Evolutionary conservation across 306 rosid genomes (phyloP).

Genomic region (Rosa persica): DNA sequence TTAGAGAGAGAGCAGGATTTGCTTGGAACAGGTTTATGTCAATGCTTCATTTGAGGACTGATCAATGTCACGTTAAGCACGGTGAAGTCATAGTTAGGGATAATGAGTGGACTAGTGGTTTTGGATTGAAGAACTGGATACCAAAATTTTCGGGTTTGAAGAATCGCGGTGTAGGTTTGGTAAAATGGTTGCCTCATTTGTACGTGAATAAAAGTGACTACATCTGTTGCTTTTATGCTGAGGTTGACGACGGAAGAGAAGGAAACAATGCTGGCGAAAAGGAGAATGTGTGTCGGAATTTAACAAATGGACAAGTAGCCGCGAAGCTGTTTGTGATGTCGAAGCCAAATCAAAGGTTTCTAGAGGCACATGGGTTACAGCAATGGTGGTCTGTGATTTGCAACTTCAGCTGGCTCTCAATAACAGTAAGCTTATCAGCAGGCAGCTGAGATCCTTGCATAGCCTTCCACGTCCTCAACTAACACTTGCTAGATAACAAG

Average conservation of each 20-base stretch:
- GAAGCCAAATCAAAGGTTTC: conserved; percentile 79
- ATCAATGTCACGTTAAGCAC: conserved; percentile 34
- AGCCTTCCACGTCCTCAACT: conserved; percentile 41
- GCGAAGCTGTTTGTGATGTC: conserved; percentile 83
- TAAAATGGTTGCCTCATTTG: conserved; percentile 83
- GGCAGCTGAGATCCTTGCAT: conserved; percentile 74
- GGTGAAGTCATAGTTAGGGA: conserved; percentile 9
- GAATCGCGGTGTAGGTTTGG: conserved; percentile 38
- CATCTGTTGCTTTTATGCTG: conserved; percentile 74
- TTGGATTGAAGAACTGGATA: conserved; percentile 50
- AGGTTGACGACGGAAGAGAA: conserved; percentile 40
- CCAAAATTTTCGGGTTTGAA: conserved; percentile 25
- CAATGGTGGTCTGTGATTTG: conserved; percentile 96
- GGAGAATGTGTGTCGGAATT: conserved; percentile 43
- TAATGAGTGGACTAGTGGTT: conserved; percentile 23
- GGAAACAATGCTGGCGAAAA: conserved; percentile 31
- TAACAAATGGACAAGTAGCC: conserved; percentile 41
- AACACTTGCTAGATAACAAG: conserved; percentile 5
- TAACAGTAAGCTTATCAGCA: conserved; percentile 74
- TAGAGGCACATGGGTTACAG: conserved; percentile 87
- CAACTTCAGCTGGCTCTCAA: conserved; percentile 73
- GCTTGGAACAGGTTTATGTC: conserved; percentile 69
- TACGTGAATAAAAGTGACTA: conserved; percentile 88
- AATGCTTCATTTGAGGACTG: conserved; percentile 50
- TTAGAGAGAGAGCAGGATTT: conserved; percentile 65